phyloP scores from a whole-genome alignment of 352 stramenopile genomes.

The Pythium dissimile region DNA sequence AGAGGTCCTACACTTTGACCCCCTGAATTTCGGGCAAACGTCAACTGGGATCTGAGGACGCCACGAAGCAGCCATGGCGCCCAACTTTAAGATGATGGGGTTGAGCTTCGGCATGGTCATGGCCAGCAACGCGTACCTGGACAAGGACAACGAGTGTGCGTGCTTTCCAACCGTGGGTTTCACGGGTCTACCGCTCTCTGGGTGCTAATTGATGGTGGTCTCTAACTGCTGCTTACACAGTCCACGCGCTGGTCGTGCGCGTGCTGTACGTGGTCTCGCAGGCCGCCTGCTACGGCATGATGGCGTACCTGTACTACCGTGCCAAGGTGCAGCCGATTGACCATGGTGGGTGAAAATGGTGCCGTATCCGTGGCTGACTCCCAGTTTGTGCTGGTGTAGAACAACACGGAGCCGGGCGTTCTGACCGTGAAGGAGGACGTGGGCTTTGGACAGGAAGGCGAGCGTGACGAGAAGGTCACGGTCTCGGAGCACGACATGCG shows the following conservation, averaged over 20 bases:
- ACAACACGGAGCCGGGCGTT: conserved; percentile 72
- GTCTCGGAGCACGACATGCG: conserved; percentile 80
- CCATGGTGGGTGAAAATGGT: not conserved
- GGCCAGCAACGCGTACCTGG: conserved; percentile 60
- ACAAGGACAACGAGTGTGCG: conserved; percentile 56
- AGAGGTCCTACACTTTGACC: not conserved
- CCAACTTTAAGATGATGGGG: conserved; percentile 79
- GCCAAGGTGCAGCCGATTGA: conserved; percentile 30
- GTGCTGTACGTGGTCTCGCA: conserved; percentile 62
- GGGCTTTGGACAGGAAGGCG: conserved; percentile 69
- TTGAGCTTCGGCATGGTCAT: conserved; percentile 61
- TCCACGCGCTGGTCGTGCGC: conserved; percentile 51
- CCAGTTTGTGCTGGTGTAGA: conserved; percentile 25
- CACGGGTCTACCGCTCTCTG: too few relatives aligned
- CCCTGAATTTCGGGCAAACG: not conserved
- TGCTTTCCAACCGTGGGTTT: too few relatives aligned
- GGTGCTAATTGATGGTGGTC: not conserved
- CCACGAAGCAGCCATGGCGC: conserved; percentile 43
- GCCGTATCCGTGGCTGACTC: not conserved
- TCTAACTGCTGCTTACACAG: conserved; percentile 29
- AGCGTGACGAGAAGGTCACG: conserved; percentile 77
- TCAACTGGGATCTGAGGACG: conserved; percentile 2
- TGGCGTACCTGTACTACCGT: conserved; percentile 63
- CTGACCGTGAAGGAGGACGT: conserved; percentile 76
- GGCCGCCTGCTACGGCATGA: conserved; percentile 53